Evolutionary conservation across 768 basidiomycete species (phyloP).

Genomic region (Tubosaeta sp.): DNA sequence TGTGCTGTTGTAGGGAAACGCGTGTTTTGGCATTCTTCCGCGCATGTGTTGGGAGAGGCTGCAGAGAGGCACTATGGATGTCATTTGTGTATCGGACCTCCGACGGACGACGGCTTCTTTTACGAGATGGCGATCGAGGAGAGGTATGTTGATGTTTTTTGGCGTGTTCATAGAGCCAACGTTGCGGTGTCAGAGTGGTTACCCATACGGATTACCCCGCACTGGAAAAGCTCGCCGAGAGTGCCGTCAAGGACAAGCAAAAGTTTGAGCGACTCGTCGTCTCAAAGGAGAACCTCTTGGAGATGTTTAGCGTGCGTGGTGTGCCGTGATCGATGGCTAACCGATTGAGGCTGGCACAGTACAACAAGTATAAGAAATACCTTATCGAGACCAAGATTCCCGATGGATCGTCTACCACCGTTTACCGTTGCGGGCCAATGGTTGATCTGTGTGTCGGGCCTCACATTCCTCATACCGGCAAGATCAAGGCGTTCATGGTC

Average conservation of each 20-base stretch:
- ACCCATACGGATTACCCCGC: slow-evolving; percentile 78
- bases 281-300: slow-evolving; percentile 89
- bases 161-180: background rate
- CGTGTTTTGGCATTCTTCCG: slow-evolving; percentile 99
- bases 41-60: slow-evolving; percentile 96
- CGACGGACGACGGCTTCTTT: slow-evolving; percentile 98
- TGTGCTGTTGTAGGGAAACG: slow-evolving; percentile 63
- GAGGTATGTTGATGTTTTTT: slow-evolving; percentile 38
- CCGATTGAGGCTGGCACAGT: slow-evolving; percentile 44
- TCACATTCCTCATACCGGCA: slow-evolving; percentile 96
- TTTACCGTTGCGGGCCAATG: slow-evolving; percentile 98
- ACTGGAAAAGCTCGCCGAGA: slow-evolving; percentile 85
- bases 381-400: slow-evolving; percentile 94
- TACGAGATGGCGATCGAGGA: slow-evolving; percentile 96
- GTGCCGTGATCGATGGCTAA: background rate
- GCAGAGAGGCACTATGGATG: slow-evolving; percentile 96
- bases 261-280: slow-evolving; percentile 93
- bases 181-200: slow-evolving; percentile 52
- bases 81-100: slow-evolving; percentile 94
- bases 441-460: slow-evolving; percentile 96
- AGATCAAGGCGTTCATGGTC: slow-evolving; percentile 95
- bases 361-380: slow-evolving; percentile 98
- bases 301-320: slow-evolving; percentile 88
- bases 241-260: slow-evolving; percentile 93
- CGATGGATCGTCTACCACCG: slow-evolving; percentile 94